phyloP scores from a whole-genome alignment of 768 basidiomycete genomes.

The Pleurotus tuber-regium region DNA sequence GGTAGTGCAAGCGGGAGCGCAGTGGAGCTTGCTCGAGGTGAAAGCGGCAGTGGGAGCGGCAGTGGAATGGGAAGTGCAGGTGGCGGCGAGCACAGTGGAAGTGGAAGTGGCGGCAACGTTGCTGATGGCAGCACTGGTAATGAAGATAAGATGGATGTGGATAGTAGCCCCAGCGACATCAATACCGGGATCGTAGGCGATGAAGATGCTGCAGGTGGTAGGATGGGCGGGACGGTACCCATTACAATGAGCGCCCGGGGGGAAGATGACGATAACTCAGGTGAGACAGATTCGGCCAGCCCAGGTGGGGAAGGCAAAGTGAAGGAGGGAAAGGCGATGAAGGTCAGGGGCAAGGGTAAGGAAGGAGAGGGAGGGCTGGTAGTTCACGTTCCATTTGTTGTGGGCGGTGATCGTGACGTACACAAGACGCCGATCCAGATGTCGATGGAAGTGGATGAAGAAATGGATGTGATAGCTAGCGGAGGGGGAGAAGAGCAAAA shows the following conservation, averaged over 20 bases:
- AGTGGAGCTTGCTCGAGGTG: background rate
- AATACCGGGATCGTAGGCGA: background rate
- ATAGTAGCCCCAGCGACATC: background rate
- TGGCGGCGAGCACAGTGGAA: background rate
- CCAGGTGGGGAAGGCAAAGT: background rate
- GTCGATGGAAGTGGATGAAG: constrained; percentile 25
- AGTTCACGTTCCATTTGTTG: constrained; percentile 27
- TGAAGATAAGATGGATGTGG: constrained; percentile 15
- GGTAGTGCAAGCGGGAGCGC: constrained; percentile 5
- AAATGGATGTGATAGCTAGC: background rate
- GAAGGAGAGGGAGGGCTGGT: constrained; percentile 16
- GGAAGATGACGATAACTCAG: background rate
- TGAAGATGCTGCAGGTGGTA: background rate
- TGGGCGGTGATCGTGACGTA: constrained; percentile 10
- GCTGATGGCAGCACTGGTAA: constrained; percentile 11
- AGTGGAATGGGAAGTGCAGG: background rate
- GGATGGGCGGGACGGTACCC: constrained; percentile 2
- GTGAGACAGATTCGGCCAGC: background rate
- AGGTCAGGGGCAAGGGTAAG: constrained; percentile 31
- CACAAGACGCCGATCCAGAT: constrained; percentile 12
- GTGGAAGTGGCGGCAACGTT: constrained; percentile 4
- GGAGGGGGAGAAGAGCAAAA: constrained; percentile 15
- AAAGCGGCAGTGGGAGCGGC: background rate
- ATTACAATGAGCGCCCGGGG: background rate
- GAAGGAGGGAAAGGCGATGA: constrained; percentile 7